A percentile compares a stretch with the other conserved stretches of the same genome.
These are phyloP conservation scores for Aegilops speltoides DNA, from an alignment of 176 grass and related monocot species.

Conservation along the genomic window DNA sequence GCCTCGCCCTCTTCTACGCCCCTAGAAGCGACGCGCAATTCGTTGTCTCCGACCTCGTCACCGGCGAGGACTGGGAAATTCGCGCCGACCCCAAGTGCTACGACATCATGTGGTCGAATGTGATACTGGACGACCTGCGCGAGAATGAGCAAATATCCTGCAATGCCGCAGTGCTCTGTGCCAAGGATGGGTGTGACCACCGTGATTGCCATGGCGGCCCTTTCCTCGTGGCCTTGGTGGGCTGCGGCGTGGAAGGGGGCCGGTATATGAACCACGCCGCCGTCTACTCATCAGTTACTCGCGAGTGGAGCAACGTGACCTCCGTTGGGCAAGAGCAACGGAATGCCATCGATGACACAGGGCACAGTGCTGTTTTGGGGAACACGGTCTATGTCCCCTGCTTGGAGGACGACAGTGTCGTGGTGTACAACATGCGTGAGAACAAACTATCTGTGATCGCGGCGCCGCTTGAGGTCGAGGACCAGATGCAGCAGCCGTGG, in stretches of 20 bases:
- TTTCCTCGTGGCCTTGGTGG: neutral
- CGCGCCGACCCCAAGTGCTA: neutral
- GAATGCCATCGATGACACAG: neutral
- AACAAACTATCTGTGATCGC: neutral
- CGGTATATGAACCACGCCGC: neutral
- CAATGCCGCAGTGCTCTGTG: neutral
- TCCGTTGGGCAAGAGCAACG: no score
- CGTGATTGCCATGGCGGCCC: neutral
- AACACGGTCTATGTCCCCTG: neutral
- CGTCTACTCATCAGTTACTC: neutral
- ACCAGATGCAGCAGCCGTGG: neutral
- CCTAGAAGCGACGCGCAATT: neutral
- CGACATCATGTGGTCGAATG: neutral
- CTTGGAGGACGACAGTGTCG: neutral
- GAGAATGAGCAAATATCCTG: neutral
- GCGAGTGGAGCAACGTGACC: neutral
- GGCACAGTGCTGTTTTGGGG: constrained; percentile 4
- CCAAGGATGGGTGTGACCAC: neutral
- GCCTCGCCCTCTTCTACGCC: neutral
- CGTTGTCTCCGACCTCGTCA: neutral
- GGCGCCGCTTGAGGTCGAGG: neutral
- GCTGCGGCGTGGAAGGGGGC: neutral
- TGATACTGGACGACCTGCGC: no score
- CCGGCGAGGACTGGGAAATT: neutral
- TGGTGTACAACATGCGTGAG: neutral